These are phyloP conservation scores for Neltuma alba DNA, from an alignment of 306 rosid species.

Conservation along the genomic window DNA sequence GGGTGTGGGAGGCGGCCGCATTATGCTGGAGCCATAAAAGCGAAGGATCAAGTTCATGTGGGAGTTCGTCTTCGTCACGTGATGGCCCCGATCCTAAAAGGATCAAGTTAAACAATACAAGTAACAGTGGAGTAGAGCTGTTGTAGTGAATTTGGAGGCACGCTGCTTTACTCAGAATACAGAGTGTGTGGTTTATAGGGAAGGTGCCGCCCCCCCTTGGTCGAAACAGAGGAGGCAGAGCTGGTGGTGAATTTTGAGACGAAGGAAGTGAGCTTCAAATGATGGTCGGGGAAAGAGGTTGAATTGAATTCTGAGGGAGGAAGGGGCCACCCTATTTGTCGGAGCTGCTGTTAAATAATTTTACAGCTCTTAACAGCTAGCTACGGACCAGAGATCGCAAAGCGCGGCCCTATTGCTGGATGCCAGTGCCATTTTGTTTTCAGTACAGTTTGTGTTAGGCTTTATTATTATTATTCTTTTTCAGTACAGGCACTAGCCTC, in stretches of 20 bases:
- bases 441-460: conserved; percentile 23
- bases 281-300: conserved; percentile 23
- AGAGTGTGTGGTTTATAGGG: too few species aligned
- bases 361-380: conserved; percentile 66
- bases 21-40: conserved; percentile 81
- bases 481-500: not conserved
- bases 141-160: conserved; percentile 29
- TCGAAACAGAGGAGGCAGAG: not conserved
- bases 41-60: conserved; percentile 71
- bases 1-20: conserved; percentile 74
- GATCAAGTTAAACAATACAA: conserved; percentile 67
- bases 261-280: not conserved
- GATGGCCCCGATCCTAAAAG: conserved; percentile 65
- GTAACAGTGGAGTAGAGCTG: conserved; percentile 50
- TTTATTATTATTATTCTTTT: not conserved
- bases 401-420: too few species aligned
- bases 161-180: conserved; percentile 16
- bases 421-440: conserved; percentile 12
- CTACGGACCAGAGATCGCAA: conserved; percentile 15
- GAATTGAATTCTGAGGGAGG: not conserved
- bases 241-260: not conserved
- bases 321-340: not conserved
- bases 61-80: conserved; percentile 59
- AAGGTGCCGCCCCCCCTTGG: too few species aligned
- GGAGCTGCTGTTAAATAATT: conserved; percentile 52